Conservation (phyloP, 805 yeast species). For the Cyberlindnera veronae region DNA sequence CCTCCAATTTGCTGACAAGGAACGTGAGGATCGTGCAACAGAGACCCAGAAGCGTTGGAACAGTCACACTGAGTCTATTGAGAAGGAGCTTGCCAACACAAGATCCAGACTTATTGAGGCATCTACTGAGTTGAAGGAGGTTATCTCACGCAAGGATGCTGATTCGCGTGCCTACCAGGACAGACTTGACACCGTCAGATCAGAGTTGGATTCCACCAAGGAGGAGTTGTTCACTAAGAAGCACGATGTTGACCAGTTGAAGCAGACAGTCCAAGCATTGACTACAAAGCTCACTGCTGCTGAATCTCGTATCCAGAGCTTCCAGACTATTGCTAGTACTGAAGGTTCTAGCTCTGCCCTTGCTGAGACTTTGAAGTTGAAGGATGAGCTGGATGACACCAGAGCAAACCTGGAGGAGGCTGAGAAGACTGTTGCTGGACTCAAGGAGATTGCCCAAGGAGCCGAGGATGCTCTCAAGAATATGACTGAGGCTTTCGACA, state of each 20-base stretch:
- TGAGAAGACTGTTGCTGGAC: constrained; percentile 54
- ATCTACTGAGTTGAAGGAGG: constrained; percentile 47
- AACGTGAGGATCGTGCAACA: constrained; percentile 50
- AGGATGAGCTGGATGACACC: constrained; percentile 42
- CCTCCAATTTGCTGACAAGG: constrained; percentile 58
- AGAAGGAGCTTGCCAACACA: constrained; percentile 40
- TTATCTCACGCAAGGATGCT: constrained; percentile 51
- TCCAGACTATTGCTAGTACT: constrained; percentile 26
- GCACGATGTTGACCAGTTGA: constrained; percentile 36
- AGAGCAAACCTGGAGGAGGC: constrained; percentile 54
- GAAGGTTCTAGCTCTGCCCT: constrained; percentile 26
- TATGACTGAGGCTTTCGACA: constrained; percentile 52
- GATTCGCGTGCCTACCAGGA: constrained; percentile 55
- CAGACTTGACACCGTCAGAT: constrained; percentile 53
- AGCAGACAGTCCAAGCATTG: constrained; percentile 34
- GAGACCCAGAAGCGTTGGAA: constrained; percentile 49
- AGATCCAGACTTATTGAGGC: constrained; percentile 46
- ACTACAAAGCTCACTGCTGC: constrained; percentile 29
- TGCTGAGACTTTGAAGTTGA: constrained; percentile 31
- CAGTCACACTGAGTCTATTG: constrained; percentile 47
- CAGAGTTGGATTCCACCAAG: constrained; percentile 40
- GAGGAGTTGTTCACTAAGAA: constrained; percentile 42
- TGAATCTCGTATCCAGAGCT: constrained; percentile 31
- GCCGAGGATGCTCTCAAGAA: constrained; percentile 62
- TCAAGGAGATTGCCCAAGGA: constrained; percentile 57